These are phyloP conservation scores for Mycena albidolilacea DNA, from an alignment of 768 basidiomycete genomes.

Conservation along the genomic window DNA sequence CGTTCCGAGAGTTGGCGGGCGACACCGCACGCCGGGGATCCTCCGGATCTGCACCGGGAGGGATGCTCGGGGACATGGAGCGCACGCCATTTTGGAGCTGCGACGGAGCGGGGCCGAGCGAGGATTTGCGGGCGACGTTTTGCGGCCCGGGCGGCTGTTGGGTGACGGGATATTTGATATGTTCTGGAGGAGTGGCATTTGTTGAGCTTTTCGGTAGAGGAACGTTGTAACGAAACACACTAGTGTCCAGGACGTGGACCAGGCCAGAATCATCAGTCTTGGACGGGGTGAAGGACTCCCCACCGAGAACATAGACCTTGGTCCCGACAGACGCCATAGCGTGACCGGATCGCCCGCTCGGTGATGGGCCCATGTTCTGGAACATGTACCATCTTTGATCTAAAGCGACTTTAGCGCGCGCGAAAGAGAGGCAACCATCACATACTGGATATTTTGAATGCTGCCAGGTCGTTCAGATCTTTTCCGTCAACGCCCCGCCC, in stretches of 20 bases:
- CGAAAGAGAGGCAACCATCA: slow-evolving; percentile 40
- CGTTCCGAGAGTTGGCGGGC: slow-evolving; percentile 63
- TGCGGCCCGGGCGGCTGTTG: slow-evolving; percentile 45
- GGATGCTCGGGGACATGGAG: slow-evolving; percentile 75
- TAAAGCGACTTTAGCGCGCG: slow-evolving; percentile 49
- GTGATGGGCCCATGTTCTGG: slow-evolving; percentile 99
- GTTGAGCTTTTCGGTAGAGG: slow-evolving; percentile 41
- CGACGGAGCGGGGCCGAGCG: slow-evolving; percentile 56
- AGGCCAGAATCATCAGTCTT: slow-evolving; percentile 84
- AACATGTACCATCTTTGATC: slow-evolving; percentile 99
- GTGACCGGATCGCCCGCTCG: slow-evolving; percentile 93
- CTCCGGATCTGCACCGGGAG: slow-evolving; percentile 62
- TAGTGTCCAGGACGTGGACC: slow-evolving; percentile 95
- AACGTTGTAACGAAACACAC: slow-evolving; percentile 63
- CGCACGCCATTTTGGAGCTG: slow-evolving; percentile 58
- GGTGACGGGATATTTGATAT: slow-evolving; percentile 89
- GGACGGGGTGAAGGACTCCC: slow-evolving; percentile 85
- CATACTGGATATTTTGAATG: slow-evolving; percentile 97
- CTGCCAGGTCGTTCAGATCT: slow-evolving; percentile 93
- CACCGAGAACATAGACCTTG: slow-evolving; percentile 93
- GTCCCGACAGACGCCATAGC: slow-evolving; percentile 96
- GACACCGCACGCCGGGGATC: slow-evolving; percentile 79
- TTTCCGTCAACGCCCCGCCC: slow-evolving; percentile 97
- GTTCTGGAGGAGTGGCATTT: slow-evolving; percentile 63
- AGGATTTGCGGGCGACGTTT: slow-evolving; percentile 64